phyloP scores from a whole-genome alignment of 1,284 basidiomycete species.

The Fomitopsis palustris region DNA sequence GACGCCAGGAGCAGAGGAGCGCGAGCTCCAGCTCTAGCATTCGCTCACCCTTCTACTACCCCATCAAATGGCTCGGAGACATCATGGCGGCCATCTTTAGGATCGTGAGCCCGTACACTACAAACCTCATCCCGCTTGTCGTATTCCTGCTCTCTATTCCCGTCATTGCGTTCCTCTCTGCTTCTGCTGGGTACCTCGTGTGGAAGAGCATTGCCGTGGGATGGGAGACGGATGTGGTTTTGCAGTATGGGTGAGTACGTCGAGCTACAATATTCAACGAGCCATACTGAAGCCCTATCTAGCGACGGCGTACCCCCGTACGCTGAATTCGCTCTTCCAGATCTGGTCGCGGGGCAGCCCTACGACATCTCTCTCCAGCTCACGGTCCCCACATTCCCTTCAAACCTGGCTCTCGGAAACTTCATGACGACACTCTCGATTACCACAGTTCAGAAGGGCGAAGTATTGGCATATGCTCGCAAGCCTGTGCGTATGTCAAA shows the following conservation, averaged over 20 bases:
- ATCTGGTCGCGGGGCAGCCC: slow-evolving; percentile 53
- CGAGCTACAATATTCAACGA: neutral
- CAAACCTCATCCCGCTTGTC: slow-evolving; percentile 49
- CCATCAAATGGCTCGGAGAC: slow-evolving; percentile 22
- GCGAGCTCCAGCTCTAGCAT: slow-evolving; percentile 16
- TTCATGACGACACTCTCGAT: slow-evolving; percentile 72
- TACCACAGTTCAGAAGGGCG: slow-evolving; percentile 47
- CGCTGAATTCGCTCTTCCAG: slow-evolving; percentile 47
- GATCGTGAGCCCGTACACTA: slow-evolving; percentile 39
- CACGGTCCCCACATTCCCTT: slow-evolving; percentile 59
- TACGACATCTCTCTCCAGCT: slow-evolving; percentile 71
- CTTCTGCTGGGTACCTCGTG: slow-evolving; percentile 64
- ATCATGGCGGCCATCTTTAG: slow-evolving; percentile 17
- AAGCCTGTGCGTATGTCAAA: slow-evolving; percentile 50
- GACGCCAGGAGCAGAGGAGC: slow-evolving; percentile 14
- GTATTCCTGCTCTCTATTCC: slow-evolving; percentile 63
- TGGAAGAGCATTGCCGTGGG: slow-evolving; percentile 66
- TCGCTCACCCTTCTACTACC: slow-evolving; percentile 21
- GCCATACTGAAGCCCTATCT: neutral
- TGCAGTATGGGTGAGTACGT: slow-evolving; percentile 70
- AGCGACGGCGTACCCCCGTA: slow-evolving; percentile 66
- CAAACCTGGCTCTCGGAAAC: slow-evolving; percentile 72
- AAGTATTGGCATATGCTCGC: slow-evolving; percentile 53
- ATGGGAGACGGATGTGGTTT: slow-evolving; percentile 62
- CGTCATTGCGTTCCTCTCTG: slow-evolving; percentile 52